phyloP scores from a whole-genome alignment of 345 rosid genomes.

The Eucalyptus marginata region DNA sequence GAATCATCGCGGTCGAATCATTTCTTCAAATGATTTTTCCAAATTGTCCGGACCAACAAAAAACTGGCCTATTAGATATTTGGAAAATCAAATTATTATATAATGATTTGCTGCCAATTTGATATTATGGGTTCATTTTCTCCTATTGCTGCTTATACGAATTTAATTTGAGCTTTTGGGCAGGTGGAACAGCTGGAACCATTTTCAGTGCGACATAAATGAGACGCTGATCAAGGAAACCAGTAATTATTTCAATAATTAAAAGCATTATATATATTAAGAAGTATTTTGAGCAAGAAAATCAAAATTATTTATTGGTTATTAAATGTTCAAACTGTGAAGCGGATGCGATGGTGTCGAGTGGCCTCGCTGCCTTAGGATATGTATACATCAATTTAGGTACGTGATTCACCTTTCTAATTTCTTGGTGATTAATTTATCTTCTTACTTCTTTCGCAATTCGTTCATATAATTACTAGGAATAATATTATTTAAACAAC shows the following conservation, averaged over 20 bases:
- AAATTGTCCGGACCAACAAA: neutral
- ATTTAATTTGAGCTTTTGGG: neutral
- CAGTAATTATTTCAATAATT: neutral
- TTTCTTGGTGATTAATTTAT: neutral
- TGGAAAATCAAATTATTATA: neutral
- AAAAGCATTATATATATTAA: neutral
- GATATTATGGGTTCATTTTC: neutral
- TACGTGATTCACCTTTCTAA: neutral
- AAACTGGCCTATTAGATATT: neutral
- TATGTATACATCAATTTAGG: constrained; percentile 37
- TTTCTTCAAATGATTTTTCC: neutral
- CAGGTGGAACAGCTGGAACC: constrained; percentile 52
- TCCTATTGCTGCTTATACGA: neutral
- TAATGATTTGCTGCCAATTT: neutral
- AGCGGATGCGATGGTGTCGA: constrained; percentile 44
- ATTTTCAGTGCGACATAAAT: constrained; percentile 20
- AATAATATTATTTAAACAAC: neutral
- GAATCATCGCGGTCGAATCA: neutral
- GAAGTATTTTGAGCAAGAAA: neutral
- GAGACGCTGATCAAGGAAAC: constrained; percentile 29
- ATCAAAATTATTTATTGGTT: neutral
- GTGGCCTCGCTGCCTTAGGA: constrained; percentile 27
- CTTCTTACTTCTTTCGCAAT: neutral
- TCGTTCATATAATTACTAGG: neutral
- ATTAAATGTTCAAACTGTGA: neutral